Evolutionary conservation across 805 yeast species (phyloP).

Genomic region (Candida arabinofermentans): DNA sequence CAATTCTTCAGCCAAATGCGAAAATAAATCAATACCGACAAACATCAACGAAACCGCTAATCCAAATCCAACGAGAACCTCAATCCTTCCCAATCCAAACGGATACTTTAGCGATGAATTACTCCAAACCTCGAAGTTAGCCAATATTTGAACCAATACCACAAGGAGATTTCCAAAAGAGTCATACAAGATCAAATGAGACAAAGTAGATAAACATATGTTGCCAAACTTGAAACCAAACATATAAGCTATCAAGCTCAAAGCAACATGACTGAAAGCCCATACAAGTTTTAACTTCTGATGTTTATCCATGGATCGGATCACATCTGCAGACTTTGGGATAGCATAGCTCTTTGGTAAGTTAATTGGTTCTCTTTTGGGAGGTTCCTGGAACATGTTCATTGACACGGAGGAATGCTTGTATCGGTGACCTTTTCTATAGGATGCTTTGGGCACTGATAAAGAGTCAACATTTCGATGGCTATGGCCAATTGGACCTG

Average conservation of each 20-base stretch:
- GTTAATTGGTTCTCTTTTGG: conserved; percentile 58
- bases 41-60: conserved; percentile 78
- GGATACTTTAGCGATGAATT: conserved; percentile 79
- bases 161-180: conserved; percentile 69
- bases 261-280: conserved; percentile 52
- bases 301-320: conserved; percentile 50
- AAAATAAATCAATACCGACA: conserved; percentile 85
- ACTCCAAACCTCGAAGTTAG: conserved; percentile 93
- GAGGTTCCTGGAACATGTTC: conserved; percentile 94
- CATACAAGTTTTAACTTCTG: conserved; percentile 60
- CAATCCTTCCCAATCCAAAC: conserved; percentile 89
- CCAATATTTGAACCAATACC: conserved; percentile 70
- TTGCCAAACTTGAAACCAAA: conserved; percentile 56
- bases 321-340: conserved; percentile 64
- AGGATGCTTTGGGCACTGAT: conserved; percentile 47
- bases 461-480: conserved; percentile 1
- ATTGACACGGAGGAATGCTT: conserved; percentile 95
- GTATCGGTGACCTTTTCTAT: conserved; percentile 90
- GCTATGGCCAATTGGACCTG: neutral
- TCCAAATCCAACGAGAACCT: conserved; percentile 85
- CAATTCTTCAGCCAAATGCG: conserved; percentile 81
- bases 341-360: conserved; percentile 66
- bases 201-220: conserved; percentile 65
- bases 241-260: conserved; percentile 53
- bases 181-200: conserved; percentile 87